Base-by-base conservation (phyloP, 169 alveolate species). In the Blepharisma undulans region DNA sequence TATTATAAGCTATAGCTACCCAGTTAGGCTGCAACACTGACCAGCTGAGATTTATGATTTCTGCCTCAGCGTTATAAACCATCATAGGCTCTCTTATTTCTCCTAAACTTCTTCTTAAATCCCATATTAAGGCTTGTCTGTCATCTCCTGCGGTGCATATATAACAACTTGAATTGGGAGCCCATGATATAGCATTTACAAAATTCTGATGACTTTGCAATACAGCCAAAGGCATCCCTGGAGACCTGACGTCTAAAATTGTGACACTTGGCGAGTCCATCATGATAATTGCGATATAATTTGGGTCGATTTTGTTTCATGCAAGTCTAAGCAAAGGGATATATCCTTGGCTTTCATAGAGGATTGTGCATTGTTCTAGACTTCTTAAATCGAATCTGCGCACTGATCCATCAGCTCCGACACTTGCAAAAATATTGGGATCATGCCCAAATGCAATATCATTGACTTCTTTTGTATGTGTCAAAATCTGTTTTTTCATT, bases 381-480 rank as follows among this genome's bases (percentile, higher is more conserved):
- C 93, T 85, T 94, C 98, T 96, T 72, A 97, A 88, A 84, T 96
- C 98, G 90, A 97, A 97, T 76, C 93, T 90, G 87, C 98, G 91
- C 29, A 96, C 96, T 22, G 97, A 94, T 0, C 98, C 98, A 93
- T 97, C 98, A 4, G 97, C 98, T 21, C 98, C 98, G 0, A 95
- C 97, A 25, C 98, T 95, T 27, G 97, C 97, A 92, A 97, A 97
- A 61, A 94, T 92, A 77, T 94, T 89, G 84, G 88, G 94, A 84
- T 95, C 98, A 29, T 92, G 90, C 36, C 96, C 93, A 91, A 97
- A 98, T 19, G 98, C 97, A 14, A 98, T 96, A 92, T 98, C 99
- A 92, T 95, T 97, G 61, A 98, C 99, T 88, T 97, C 99, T 87
- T 96, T 96, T 94, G 97, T 98, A 90, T 98, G 99, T 22, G 99